Conservation (phyloP, 1,139 yeast species). For the Candida labiduridarum region DNA sequence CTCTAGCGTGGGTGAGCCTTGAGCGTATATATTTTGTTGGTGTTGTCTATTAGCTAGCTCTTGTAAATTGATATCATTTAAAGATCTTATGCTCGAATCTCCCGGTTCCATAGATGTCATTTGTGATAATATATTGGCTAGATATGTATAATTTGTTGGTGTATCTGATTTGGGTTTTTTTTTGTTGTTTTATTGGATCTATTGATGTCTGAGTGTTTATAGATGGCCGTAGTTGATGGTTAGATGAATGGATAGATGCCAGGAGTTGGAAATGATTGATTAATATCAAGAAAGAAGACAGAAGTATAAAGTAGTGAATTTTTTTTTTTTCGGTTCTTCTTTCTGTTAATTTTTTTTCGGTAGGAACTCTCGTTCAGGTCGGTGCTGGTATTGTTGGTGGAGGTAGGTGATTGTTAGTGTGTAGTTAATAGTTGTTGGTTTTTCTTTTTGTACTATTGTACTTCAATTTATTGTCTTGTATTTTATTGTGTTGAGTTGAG, state of each 20-base stretch:
- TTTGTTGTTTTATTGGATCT: background rate
- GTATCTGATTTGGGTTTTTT: background rate
- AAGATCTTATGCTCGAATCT: constrained; percentile 18
- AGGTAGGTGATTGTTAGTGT: background rate
- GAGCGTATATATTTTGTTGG: constrained; percentile 20
- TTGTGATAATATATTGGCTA: background rate
- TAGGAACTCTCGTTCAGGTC: background rate
- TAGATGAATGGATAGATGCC: background rate
- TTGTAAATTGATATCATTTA: constrained; percentile 21
- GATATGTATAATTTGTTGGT: background rate
- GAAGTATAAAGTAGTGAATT: background rate
- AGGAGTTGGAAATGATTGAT: background rate
- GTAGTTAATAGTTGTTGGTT: no score
- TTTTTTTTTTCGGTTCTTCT: background rate
- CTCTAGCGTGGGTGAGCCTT: constrained; percentile 16
- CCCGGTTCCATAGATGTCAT: constrained; percentile 18
- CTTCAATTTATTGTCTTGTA: no score
- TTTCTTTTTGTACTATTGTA: no score
- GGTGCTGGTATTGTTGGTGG: background rate
- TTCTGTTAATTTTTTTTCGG: background rate
- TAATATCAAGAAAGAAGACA: background rate
- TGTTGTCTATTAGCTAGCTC: constrained; percentile 21
- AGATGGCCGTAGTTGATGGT: background rate
- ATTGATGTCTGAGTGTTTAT: background rate
- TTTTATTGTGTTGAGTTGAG: no score